These are phyloP conservation scores for Xylaria cubensis DNA, from an alignment of 495 filamentous ascomycete species.

Conservation along the genomic window DNA sequence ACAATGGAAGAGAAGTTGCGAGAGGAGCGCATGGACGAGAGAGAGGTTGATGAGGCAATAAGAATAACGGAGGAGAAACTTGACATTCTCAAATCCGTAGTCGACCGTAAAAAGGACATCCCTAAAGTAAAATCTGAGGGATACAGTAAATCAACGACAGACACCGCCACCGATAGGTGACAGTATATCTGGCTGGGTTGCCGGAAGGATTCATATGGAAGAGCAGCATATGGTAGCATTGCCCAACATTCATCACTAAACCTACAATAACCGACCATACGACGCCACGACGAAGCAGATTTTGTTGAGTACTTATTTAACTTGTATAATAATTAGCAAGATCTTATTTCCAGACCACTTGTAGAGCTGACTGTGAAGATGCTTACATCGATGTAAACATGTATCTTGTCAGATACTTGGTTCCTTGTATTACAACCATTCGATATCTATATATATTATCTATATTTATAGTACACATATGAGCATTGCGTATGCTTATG, in stretches of 20 bases:
- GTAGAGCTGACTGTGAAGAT: background rate
- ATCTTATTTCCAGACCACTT: slow-evolving; percentile 17
- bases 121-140: slow-evolving; percentile 23
- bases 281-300: slow-evolving; percentile 44
- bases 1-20: slow-evolving; percentile 61
- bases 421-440: background rate
- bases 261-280: slow-evolving; percentile 33
- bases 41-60: slow-evolving; percentile 86
- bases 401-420: background rate
- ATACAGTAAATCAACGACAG: slow-evolving; percentile 27
- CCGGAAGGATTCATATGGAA: slow-evolving; percentile 1
- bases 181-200: background rate
- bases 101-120: slow-evolving; percentile 61
- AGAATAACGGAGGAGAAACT: slow-evolving; percentile 83
- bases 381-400: background rate
- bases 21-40: slow-evolving; percentile 76
- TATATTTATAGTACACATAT: too few relatives aligned
- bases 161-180: slow-evolving; percentile 22
- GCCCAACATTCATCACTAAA: slow-evolving; percentile 27
- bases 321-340: slow-evolving; percentile 32
- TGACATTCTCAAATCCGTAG: slow-evolving; percentile 72
- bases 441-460: background rate
- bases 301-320: slow-evolving; percentile 37
- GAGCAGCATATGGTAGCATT: slow-evolving; percentile 15
- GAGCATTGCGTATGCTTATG: background rate